Evolutionary conservation across 495 filamentous ascomycete species (phyloP).

Genomic region (Aspergillus asperescens): DNA sequence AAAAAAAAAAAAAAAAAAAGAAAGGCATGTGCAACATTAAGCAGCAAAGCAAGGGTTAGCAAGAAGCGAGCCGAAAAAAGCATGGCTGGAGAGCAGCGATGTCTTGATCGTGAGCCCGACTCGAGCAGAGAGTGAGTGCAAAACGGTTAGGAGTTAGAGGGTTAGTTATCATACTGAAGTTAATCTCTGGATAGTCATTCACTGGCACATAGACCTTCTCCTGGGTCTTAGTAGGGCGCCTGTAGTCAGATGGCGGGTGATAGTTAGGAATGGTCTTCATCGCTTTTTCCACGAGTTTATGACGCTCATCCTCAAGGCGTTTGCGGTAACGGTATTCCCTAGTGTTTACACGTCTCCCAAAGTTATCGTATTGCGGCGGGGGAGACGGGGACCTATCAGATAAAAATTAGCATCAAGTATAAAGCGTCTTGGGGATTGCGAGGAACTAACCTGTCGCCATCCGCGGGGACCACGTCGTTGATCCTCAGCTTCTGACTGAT

Average conservation of each 20-base stretch:
- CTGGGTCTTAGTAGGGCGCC: constrained; percentile 96
- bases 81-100: constrained; percentile 28
- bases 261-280: constrained; percentile 99
- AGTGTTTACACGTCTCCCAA: constrained; percentile 96
- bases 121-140: constrained; percentile 48
- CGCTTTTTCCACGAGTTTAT: constrained; percentile 95
- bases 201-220: constrained; percentile 99
- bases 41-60: constrained; percentile 54
- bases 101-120: constrained; percentile 39
- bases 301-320: constrained; percentile 93
- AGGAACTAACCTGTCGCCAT: constrained; percentile 71
- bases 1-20: too few relatives aligned
- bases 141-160: constrained; percentile 78
- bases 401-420: constrained; percentile 18
- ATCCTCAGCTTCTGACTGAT: constrained; percentile 98
- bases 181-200: constrained; percentile 99
- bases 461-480: constrained; percentile 92
- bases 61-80: constrained; percentile 47
- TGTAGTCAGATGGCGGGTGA: constrained; percentile 93
- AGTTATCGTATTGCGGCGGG: constrained; percentile 96
- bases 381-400: constrained; percentile 80
- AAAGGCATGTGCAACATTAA: constrained; percentile 38
- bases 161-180: constrained; percentile 99
- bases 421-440: neutral
- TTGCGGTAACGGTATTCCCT: constrained; percentile 97